These are phyloP conservation scores for Stereum hirsutum DNA, from an alignment of 1,284 basidiomycete species.

Conservation along the genomic window DNA sequence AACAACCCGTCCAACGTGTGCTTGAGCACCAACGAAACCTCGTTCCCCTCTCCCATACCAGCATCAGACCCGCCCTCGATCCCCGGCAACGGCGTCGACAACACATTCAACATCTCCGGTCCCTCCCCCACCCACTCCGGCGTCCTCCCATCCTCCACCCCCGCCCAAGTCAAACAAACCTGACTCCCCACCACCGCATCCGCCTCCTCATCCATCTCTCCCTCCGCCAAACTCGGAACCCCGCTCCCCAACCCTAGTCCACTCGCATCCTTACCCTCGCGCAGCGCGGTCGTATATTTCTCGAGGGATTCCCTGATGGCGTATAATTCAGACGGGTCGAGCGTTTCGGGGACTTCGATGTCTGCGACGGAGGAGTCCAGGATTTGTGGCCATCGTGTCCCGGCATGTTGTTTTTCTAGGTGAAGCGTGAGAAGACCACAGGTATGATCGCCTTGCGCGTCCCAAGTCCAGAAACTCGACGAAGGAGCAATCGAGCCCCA, in stretches of 20 bases:
- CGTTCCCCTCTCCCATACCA: constrained; percentile 15
- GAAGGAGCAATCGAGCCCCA: constrained; percentile 71
- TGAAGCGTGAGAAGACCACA: constrained; percentile 75
- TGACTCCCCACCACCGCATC: constrained; percentile 60
- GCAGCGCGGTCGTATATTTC: constrained; percentile 69
- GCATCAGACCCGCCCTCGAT: too few species aligned
- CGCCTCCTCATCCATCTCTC: constrained; percentile 79
- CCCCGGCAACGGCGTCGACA: constrained; percentile 58
- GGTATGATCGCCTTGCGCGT: constrained; percentile 56
- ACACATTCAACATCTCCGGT: constrained; percentile 35
- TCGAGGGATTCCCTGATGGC: constrained; percentile 74
- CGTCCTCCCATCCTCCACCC: constrained; percentile 30
- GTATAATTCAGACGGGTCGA: constrained; percentile 78
- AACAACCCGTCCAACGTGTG: constrained; percentile 78
- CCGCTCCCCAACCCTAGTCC: constrained; percentile 52
- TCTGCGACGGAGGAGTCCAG: constrained; percentile 55
- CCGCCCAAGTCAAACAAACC: constrained; percentile 57
- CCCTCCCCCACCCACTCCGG: constrained; percentile 28
- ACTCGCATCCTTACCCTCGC: constrained; percentile 45
- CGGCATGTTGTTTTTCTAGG: constrained; percentile 74
- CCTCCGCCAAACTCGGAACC: constrained; percentile 69
- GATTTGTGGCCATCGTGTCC: constrained; percentile 79
- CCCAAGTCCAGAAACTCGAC: constrained; percentile 84
- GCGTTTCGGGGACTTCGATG: constrained; percentile 82
- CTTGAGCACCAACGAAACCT: constrained; percentile 58